Percentiles rank a stretch among this genome's conserved stretches.
Conservation (phyloP, 495 filamentous ascomycete species). For the Trichoderma asperelloides region DNA sequence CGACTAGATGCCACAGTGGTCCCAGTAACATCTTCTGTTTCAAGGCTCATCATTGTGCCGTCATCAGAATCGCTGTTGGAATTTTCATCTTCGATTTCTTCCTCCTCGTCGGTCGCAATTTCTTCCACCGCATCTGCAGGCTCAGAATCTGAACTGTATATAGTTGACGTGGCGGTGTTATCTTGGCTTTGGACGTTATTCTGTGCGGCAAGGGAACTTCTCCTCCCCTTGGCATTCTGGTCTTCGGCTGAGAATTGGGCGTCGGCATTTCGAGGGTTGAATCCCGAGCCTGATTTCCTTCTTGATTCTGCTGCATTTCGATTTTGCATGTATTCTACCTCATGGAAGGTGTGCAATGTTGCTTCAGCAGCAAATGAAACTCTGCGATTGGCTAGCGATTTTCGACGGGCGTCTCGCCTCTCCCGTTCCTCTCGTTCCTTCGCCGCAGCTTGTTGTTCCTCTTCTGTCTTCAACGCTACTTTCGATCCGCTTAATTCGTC, state of each 20-base stretch:
- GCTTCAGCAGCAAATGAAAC: slow-evolving; percentile 98
- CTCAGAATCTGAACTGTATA: slow-evolving; percentile 61
- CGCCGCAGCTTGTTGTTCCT: slow-evolving; percentile 70
- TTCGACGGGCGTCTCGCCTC: slow-evolving; percentile 73
- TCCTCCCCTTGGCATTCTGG: slow-evolving; percentile 52
- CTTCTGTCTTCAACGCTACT: slow-evolving; percentile 55
- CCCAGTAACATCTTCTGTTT: slow-evolving; percentile 59
- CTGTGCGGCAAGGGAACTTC: slow-evolving; percentile 55
- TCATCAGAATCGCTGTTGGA: slow-evolving; percentile 56
- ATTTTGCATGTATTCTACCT: slow-evolving; percentile 80
- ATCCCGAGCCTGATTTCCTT: slow-evolving; percentile 55
- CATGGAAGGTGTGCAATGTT: slow-evolving; percentile 95
- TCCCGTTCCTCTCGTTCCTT: slow-evolving; percentile 67
- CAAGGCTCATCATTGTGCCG: slow-evolving; percentile 66
- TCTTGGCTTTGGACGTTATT: slow-evolving; percentile 54
- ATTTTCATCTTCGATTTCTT: slow-evolving; percentile 42
- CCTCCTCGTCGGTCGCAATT: slow-evolving; percentile 23
- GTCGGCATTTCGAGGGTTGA: slow-evolving; percentile 24
- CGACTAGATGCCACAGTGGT: slow-evolving; percentile 50
- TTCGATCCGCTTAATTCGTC: slow-evolving; percentile 25
- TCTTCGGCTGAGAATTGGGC: slow-evolving; percentile 51
- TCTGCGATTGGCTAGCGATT: slow-evolving; percentile 84
- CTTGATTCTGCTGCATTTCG: slow-evolving; percentile 76
- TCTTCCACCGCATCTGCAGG: slow-evolving; percentile 52
- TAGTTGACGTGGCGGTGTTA: slow-evolving; percentile 63